Percentiles rank a stretch among this genome's conserved stretches.
Evolutionary conservation across 2,329 filamentous ascomycete species (phyloP).

Genomic region (Sclerotinia glacialis): DNA sequence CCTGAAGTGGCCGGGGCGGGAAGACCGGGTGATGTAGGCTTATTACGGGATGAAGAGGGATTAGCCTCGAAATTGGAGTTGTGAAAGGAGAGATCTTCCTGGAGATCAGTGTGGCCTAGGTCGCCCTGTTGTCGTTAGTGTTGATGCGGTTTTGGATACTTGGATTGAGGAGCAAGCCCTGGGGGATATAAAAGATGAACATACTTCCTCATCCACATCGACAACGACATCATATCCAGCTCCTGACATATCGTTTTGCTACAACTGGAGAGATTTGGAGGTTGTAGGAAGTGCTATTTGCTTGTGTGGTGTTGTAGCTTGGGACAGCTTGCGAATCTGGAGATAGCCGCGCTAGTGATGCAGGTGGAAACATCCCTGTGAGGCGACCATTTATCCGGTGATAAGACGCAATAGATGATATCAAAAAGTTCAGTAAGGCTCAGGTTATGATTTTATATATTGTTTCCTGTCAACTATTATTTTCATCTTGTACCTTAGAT

Average conservation of each 20-base stretch:
- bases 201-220: slow-evolving; percentile 92
- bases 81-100: slow-evolving; percentile 99
- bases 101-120: slow-evolving; percentile 94
- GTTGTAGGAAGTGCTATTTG: background rate
- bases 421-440: background rate
- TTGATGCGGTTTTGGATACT: slow-evolving; percentile 16
- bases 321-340: slow-evolving; percentile 32
- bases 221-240: slow-evolving; percentile 97
- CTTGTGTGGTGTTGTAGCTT: slow-evolving; percentile 19
- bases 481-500: background rate
- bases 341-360: slow-evolving; percentile 20
- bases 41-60: slow-evolving; percentile 45
- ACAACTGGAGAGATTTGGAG: background rate
- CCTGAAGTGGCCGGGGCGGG: slow-evolving; percentile 57
- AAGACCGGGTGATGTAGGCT: slow-evolving; percentile 46
- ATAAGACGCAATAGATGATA: background rate
- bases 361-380: slow-evolving; percentile 13
- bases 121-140: slow-evolving; percentile 65
- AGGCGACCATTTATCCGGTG: slow-evolving; percentile 2
- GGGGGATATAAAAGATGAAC: slow-evolving; percentile 24
- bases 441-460: background rate
- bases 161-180: background rate
- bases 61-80: slow-evolving; percentile 75
- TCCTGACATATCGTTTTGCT: slow-evolving; percentile 36
- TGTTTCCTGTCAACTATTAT: background rate